These are phyloP conservation scores for Xylaria sp. DNA, from an alignment of 495 filamentous ascomycete genomes.

Conservation along the genomic window DNA sequence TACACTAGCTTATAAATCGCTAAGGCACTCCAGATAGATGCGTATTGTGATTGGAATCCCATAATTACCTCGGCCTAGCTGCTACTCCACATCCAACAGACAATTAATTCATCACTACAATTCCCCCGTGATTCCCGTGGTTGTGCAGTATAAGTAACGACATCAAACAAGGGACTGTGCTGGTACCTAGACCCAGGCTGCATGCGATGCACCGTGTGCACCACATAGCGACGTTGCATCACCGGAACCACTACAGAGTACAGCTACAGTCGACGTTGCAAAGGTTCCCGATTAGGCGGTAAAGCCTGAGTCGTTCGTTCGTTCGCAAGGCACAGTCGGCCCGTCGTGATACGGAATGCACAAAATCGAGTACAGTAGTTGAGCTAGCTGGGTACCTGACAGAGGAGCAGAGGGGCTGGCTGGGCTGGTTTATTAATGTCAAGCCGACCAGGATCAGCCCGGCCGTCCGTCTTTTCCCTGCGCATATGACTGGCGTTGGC, in stretches of 20 bases:
- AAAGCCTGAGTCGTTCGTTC: neutral
- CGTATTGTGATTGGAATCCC: neutral
- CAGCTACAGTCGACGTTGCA: neutral
- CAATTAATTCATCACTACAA: neutral
- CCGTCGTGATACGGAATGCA: constrained; percentile 5
- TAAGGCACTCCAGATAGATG: too few species aligned
- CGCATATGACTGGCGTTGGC: constrained; percentile 11
- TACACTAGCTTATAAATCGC: too few species aligned
- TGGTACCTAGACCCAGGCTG: neutral
- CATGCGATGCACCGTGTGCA: neutral
- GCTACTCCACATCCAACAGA: neutral
- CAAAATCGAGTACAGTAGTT: neutral
- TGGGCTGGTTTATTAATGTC: constrained; percentile 8
- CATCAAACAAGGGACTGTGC: neutral
- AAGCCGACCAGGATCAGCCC: constrained; percentile 11
- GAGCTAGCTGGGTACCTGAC: neutral
- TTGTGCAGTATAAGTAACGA: neutral
- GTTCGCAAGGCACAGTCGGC: neutral
- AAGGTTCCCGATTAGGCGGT: constrained; percentile 9
- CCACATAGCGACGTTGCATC: constrained; percentile 10
- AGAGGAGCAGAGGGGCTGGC: neutral
- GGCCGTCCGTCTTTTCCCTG: constrained; percentile 11
- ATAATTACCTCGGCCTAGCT: constrained; percentile 1
- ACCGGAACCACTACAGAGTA: neutral
- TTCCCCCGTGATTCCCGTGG: too few species aligned